A percentile compares a stretch with the other conserved stretches of the same genome.
phyloP scores from a whole-genome alignment of 345 rosid species.

The Reutealis trisperma region DNA sequence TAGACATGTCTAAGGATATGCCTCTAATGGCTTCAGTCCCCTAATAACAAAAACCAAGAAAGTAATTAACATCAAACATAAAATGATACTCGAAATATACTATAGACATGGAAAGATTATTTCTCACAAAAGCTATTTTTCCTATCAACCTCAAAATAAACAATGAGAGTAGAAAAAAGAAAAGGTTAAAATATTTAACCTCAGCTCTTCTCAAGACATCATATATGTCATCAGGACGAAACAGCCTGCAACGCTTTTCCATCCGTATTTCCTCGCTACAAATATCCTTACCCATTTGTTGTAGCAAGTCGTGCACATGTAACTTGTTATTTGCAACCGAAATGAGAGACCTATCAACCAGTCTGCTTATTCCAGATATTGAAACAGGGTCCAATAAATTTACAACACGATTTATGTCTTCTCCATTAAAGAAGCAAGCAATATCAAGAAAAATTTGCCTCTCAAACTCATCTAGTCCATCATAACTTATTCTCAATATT shows the following conservation, averaged over 20 bases:
- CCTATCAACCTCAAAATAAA: too few relatives aligned
- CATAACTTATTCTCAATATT: constrained; percentile 3
- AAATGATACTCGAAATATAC: too few relatives aligned
- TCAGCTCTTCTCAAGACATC: background rate
- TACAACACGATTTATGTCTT: background rate
- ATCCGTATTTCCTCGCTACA: background rate
- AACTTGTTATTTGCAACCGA: background rate
- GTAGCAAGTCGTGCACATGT: constrained; percentile 1
- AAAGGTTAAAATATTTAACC: background rate
- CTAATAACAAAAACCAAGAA: background rate
- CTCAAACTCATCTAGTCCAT: background rate
- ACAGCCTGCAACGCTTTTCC: background rate
- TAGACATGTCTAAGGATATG: background rate
- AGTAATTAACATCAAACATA: background rate
- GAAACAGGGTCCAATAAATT: background rate
- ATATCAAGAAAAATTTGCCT: constrained; percentile 1
- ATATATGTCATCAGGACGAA: background rate
- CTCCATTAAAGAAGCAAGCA: background rate
- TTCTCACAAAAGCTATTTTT: too few relatives aligned
- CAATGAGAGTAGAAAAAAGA: too few relatives aligned
- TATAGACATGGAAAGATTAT: too few relatives aligned
- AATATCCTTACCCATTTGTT: constrained; percentile 1
- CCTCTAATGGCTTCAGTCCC: background rate
- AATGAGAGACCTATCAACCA: background rate
- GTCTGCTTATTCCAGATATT: background rate